phyloP scores from a whole-genome alignment of 352 stramenopile species.

The Phytophthora ohioensis region DNA sequence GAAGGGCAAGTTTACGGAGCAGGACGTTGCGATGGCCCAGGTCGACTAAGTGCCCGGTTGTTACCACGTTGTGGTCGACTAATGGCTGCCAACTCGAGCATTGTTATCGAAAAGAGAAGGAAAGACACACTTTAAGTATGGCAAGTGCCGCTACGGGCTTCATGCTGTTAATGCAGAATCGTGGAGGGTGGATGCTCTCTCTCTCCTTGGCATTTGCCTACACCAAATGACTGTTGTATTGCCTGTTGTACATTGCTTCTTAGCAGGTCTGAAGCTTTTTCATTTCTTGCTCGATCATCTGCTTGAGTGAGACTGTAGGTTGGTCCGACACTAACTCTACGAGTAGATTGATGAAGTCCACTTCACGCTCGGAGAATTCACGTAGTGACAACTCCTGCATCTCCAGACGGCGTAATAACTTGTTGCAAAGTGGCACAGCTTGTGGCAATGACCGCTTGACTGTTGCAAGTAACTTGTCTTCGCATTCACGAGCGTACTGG shows the following conservation, averaged over 20 bases:
- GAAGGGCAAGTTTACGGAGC: conserved; percentile 93
- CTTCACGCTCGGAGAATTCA: conserved; percentile 77
- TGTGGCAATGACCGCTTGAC: conserved; percentile 78
- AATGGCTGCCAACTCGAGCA: conserved; percentile 33
- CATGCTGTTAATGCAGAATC: conserved; percentile 36
- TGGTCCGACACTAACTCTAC: conserved; percentile 83
- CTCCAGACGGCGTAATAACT: conserved; percentile 72
- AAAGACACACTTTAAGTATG: conserved; percentile 43
- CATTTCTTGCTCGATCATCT: conserved; percentile 80
- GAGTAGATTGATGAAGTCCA: conserved; percentile 86
- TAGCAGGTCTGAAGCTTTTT: conserved; percentile 51
- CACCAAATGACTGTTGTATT: conserved; percentile 3
- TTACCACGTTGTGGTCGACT: conserved; percentile 11
- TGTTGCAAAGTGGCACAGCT: conserved; percentile 73
- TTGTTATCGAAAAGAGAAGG: conserved; percentile 56
- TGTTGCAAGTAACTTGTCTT: conserved; percentile 61
- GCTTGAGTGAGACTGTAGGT: conserved; percentile 62
- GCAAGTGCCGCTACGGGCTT: conserved; percentile 18
- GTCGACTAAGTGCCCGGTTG: conserved; percentile 80
- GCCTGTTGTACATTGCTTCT: neutral
- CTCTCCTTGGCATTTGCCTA: conserved; percentile 33
- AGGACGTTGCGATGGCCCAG: conserved; percentile 87
- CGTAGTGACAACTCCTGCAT: conserved; percentile 77
- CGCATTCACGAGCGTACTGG: conserved; percentile 48
- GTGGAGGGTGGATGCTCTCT: conserved; percentile 21